Conservation (phyloP, 495 filamentous ascomycete genomes). For the Staphylotrichum tortipilum region DNA sequence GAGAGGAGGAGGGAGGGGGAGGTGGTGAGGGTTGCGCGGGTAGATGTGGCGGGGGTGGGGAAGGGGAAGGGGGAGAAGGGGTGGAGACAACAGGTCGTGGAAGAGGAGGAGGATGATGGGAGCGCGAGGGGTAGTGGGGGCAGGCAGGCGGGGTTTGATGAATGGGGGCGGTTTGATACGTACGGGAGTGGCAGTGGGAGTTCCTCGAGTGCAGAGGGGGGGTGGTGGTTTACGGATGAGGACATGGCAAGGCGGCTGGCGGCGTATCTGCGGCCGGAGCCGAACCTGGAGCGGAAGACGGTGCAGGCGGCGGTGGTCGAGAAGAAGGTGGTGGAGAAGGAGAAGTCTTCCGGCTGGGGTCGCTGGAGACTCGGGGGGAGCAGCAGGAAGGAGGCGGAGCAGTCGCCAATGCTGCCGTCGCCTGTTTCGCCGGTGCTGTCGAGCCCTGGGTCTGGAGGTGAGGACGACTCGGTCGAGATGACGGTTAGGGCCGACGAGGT, state of each 20-base stretch:
- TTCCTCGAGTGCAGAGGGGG: neutral
- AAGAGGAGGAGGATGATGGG: slow-evolving; percentile 19
- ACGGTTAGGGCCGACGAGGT: slow-evolving; percentile 41
- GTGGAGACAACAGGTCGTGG: slow-evolving; percentile 17
- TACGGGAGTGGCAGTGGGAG: neutral
- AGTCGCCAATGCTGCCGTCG: slow-evolving; percentile 3
- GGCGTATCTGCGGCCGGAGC: slow-evolving; percentile 33
- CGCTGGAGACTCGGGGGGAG: slow-evolving; percentile 7
- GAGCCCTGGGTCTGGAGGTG: neutral
- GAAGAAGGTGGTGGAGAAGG: slow-evolving; percentile 7
- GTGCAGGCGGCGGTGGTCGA: slow-evolving; percentile 25
- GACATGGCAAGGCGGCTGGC: slow-evolving; percentile 39
- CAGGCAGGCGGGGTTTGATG: slow-evolving; percentile 25
- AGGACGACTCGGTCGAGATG: slow-evolving; percentile 26
- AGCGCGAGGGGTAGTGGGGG: neutral
- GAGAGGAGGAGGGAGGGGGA: slow-evolving; percentile 33
- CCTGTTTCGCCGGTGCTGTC: neutral
- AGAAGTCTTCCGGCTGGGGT: slow-evolving; percentile 6
- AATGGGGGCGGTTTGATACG: slow-evolving; percentile 34
- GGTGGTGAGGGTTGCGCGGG: slow-evolving; percentile 24
- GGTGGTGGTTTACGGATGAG: slow-evolving; percentile 40
- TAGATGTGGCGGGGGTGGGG: slow-evolving; percentile 22
- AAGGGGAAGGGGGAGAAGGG: slow-evolving; percentile 1
- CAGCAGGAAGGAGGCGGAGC: neutral
- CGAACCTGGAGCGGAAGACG: slow-evolving; percentile 13